phyloP scores from a whole-genome alignment of 345 rosid genomes.

The Gossypium sturtianum region DNA sequence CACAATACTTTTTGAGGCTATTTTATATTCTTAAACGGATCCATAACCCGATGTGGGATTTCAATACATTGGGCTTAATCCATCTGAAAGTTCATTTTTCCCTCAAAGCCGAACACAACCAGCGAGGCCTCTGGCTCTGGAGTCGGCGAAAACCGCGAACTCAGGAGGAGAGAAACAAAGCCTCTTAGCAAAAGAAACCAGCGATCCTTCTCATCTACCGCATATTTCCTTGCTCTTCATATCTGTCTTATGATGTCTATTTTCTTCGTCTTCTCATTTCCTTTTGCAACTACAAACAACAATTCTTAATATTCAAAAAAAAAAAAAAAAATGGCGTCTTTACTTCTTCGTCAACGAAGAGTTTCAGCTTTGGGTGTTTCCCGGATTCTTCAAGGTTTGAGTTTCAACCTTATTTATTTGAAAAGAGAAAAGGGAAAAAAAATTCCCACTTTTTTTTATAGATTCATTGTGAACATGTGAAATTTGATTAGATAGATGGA shows the following conservation, averaged over 20 bases:
- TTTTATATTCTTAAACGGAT: not conserved
- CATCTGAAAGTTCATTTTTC: not conserved
- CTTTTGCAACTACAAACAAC: not conserved
- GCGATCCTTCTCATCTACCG: not conserved
- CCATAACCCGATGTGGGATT: not conserved
- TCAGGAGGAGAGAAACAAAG: not conserved
- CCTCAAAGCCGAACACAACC: not conserved
- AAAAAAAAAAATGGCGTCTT: conserved; percentile 37
- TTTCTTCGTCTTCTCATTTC: not conserved
- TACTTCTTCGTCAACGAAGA: conserved; percentile 47
- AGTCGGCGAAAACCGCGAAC: conserved; percentile 4
- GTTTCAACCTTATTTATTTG: not conserved
- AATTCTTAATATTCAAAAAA: not conserved
- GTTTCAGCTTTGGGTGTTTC: conserved; percentile 46
- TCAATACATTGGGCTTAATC: not conserved
- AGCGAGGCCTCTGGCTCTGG: not conserved
- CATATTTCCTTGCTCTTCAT: not conserved
- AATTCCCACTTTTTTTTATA: not conserved
- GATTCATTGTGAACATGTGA: not conserved
- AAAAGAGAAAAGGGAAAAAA: not conserved
- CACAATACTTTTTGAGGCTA: not conserved
- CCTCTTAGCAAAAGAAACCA: not conserved
- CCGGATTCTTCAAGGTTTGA: conserved; percentile 49
- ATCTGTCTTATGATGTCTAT: not conserved
- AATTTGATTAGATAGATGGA: not conserved